Evolutionary conservation across 768 basidiomycete genomes (phyloP), one percentile per base, ranked within the genome.

Genomic region (Gelatoporia subvermispora): DNA sequence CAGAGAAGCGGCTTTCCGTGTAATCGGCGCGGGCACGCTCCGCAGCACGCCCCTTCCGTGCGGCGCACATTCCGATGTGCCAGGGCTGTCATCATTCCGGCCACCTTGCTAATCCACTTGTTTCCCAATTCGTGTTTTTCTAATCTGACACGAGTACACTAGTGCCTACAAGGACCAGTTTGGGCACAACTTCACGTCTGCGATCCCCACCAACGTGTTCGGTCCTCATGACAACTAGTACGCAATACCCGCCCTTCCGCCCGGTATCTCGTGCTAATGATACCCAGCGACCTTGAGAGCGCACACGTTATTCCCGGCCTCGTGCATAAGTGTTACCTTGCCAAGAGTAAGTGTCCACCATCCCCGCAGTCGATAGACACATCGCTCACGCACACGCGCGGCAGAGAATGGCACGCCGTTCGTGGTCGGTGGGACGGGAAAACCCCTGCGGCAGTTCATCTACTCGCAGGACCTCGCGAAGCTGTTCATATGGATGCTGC

Each of bases 121-220:
- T 13, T 13, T 31, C 28, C 28, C 28, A 31, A 31, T 31, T 31
- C 28, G n/a, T n/a, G n/a, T n/a, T n/a, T n/a, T n/a, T 17, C 8
- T 39, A 16, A 39, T 39, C 37, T 15, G 13, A 17, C 11, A 3
- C 13, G n/a, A 1, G 17, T 18, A 35, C 35, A 22, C 22, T 50
- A 94, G 93, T 54, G 94, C 94, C 0, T 98, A 97, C 76, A 86
- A 93, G 70, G 92, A 95, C 56, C 86, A 97, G 66, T 95, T 85
- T 58, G 94, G 93, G 17, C 84, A 83, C 70, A 92, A 91, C 68
- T 97, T 96, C 63, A 96, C 93, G 3, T 91, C 92, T 36, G 93
- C 93, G 13, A 98, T 98, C 61, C 94, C 95, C 1, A 97, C 95
- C 10, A 96, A 94, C 64, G 83, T 97, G n/a, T 97, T 97, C 62